These are phyloP conservation scores for Aspergillus intermedius DNA, from an alignment of 2,329 filamentous ascomycete genomes.

Conservation along the genomic window DNA sequence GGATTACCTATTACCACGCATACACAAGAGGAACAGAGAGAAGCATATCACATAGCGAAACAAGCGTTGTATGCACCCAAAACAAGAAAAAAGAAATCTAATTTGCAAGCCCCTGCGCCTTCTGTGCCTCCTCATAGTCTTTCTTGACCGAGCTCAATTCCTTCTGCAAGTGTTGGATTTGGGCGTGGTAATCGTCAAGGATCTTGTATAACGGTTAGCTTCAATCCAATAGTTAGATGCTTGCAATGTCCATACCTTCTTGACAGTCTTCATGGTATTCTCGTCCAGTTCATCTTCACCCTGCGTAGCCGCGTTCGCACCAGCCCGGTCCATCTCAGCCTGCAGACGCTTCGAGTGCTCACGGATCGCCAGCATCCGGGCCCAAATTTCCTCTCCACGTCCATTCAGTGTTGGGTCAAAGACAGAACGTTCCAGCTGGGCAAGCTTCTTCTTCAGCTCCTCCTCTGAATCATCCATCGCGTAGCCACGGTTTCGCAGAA, in stretches of 20 bases:
- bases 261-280: slow-evolving; percentile 52
- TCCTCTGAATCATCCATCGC: slow-evolving; percentile 60
- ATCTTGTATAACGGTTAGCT: slow-evolving; percentile 31
- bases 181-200: slow-evolving; percentile 45
- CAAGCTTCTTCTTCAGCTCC: slow-evolving; percentile 55
- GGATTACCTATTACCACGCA: slow-evolving; percentile 8
- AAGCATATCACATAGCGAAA: slow-evolving; percentile 5
- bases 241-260: slow-evolving; percentile 45
- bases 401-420: slow-evolving; percentile 56
- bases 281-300: slow-evolving; percentile 48
- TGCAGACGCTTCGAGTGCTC: slow-evolving; percentile 55
- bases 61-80: background rate
- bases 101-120: slow-evolving; percentile 18
- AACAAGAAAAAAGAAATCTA: slow-evolving; percentile 3
- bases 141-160: slow-evolving; percentile 54
- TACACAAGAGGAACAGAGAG: slow-evolving; percentile 6
- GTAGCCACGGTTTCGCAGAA: slow-evolving; percentile 58
- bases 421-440: slow-evolving; percentile 52
- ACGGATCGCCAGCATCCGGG: slow-evolving; percentile 56
- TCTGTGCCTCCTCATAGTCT: slow-evolving; percentile 54
- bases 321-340: slow-evolving; percentile 53
- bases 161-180: slow-evolving; percentile 54
- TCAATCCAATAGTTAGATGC: no score
- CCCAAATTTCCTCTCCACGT: slow-evolving; percentile 61
- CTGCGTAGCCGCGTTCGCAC: slow-evolving; percentile 32